Evolutionary conservation across 352 stramenopile genomes (phyloP).

Genomic region (Elongisporangium senticosum): DNA sequence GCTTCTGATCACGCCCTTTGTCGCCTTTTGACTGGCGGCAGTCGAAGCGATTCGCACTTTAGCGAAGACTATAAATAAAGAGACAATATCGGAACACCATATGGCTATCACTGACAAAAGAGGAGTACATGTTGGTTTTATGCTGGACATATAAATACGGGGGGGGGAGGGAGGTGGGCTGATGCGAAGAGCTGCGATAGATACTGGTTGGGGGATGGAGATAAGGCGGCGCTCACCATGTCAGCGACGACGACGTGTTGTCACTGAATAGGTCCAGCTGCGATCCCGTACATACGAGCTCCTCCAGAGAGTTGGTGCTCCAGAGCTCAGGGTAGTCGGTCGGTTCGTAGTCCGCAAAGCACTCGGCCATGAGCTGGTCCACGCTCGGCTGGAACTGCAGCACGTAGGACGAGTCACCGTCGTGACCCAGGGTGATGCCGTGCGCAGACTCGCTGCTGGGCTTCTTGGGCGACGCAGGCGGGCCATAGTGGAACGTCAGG

Average conservation of each 20-base stretch:
- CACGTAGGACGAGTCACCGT: conserved; percentile 9
- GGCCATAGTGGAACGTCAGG: neutral
- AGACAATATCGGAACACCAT: neutral
- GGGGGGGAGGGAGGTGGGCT: too few relatives aligned
- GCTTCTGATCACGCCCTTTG: neutral
- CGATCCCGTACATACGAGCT: conserved; percentile 18
- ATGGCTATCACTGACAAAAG: neutral
- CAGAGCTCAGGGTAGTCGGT: conserved; percentile 34
- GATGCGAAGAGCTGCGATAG: neutral
- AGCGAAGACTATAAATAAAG: neutral
- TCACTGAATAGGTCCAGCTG: conserved; percentile 34
- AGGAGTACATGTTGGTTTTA: neutral
- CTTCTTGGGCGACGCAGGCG: neutral
- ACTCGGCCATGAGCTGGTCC: conserved; percentile 21
- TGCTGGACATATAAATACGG: neutral
- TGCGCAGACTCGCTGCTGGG: neutral
- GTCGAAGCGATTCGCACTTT: conserved; percentile 2
- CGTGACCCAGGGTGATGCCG: neutral
- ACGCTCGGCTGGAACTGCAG: conserved; percentile 4
- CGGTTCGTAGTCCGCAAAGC: conserved; percentile 43
- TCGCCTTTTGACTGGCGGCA: neutral
- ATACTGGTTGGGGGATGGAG: neutral
- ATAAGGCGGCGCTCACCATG: neutral
- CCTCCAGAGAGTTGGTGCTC: conserved; percentile 49
- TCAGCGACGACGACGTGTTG: conserved; percentile 1